Base-by-base conservation (phyloP, 2,329 filamentous ascomycete genomes). In the Clarireedia homoeocarpa region DNA sequence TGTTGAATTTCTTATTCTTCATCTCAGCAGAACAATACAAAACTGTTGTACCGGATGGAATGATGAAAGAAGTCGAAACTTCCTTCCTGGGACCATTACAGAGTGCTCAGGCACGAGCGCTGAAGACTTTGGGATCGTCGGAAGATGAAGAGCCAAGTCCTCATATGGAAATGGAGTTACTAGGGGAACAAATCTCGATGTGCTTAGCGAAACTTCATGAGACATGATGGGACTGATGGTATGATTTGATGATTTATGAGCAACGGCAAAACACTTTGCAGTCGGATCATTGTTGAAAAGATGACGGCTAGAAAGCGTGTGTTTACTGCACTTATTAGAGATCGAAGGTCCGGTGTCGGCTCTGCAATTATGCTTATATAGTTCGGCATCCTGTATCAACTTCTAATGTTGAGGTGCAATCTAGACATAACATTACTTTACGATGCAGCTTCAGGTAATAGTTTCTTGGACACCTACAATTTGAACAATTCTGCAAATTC, bases 1-100 rank as follows among this genome's bases (percentile, higher is more conserved):
- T 78, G 0, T 77, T 78, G 57, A 85, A 85, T 62, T 83, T 86
- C 66, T 76, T 78, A 6, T 74, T 80, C 52, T 81, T 84, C 61
- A 69, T 84, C 20, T 77, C 80, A 63, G 70, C 71, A 4, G 72
- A 75, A 6, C 67, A 71, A 38, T 77, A 75, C 66, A 71, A 68
- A 54, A 69, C 75, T 46, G 66, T 83, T 5, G 74, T 82, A 9
- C 82, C 83, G 1, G 71, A 70, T 2, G 80, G 79, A 0, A 81
- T 84, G 77, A 74, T 76, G 1, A 74, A 75, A 7, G 77, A 80
- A 0, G 77, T 85, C 23, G 77, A 81, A 65, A 76, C 82, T 63
- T 72, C 82, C 30, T 85, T 82, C 66, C 72, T 80, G 2, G 74
- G 77, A 54, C 83, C 83, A 3, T 64, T 85, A 49, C 61, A 75